phyloP scores from a whole-genome alignment of 768 basidiomycete genomes.

The Termitomyces titanicus region DNA sequence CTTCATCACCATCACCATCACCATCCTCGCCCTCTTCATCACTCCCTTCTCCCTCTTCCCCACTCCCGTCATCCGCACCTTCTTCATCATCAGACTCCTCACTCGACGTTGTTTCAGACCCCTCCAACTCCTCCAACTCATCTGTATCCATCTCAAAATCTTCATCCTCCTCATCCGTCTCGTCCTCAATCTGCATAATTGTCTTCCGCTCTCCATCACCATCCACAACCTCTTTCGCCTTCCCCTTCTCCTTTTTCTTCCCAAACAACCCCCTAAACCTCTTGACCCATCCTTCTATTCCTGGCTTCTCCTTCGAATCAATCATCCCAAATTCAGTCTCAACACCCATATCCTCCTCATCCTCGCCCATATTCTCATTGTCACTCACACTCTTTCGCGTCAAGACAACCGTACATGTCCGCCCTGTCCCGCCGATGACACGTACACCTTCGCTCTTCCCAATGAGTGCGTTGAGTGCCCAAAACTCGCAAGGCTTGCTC shows the following conservation, averaged over 20 bases:
- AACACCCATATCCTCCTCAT: conserved; percentile 40
- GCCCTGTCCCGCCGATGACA: conserved; percentile 59
- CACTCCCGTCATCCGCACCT: background rate
- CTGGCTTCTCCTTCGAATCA: conserved; percentile 64
- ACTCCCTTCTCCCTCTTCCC: conserved; percentile 10
- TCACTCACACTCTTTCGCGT: conserved; percentile 28
- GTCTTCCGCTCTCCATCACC: conserved; percentile 20
- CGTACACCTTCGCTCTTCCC: conserved; percentile 45
- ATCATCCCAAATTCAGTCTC: conserved; percentile 73
- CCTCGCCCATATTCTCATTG: conserved; percentile 18
- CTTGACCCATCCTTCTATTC: conserved; percentile 64
- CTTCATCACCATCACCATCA: conserved; percentile 26
- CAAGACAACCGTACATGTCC: conserved; percentile 63
- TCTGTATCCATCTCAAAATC: conserved; percentile 37
- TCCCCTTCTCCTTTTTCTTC: conserved; percentile 17
- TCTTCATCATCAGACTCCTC: conserved; percentile 22
- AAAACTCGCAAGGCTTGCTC: conserved; percentile 75
- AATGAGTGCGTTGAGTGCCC: conserved; percentile 58
- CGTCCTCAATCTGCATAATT: conserved; percentile 33
- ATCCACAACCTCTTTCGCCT: conserved; percentile 8
- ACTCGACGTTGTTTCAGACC: conserved; percentile 27
- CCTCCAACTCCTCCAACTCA: conserved; percentile 29
- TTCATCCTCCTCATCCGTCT: conserved; percentile 45
- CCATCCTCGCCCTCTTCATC: conserved; percentile 18
- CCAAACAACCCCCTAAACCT: conserved; percentile 57